Percentiles rank a stretch among this genome's conserved stretches.
Evolutionary conservation across 2,329 filamentous ascomycete genomes (phyloP).

Genomic region (Talaromyces pinophilus): DNA sequence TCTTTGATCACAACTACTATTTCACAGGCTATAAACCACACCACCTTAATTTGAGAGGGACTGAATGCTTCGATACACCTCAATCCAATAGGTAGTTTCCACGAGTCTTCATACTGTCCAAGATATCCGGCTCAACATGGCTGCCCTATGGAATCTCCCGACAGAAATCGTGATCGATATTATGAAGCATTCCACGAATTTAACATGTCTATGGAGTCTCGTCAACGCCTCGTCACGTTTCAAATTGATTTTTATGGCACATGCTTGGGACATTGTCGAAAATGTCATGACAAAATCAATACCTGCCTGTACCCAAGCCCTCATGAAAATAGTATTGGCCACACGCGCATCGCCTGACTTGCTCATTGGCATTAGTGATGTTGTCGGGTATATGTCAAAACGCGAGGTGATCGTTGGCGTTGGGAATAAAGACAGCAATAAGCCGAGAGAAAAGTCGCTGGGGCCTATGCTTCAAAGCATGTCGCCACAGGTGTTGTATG

Average conservation of each 20-base stretch:
- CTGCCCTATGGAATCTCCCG: constrained; percentile 7
- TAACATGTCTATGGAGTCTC: constrained; percentile 11
- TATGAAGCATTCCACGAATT: neutral
- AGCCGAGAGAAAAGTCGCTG: neutral
- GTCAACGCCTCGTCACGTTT: constrained; percentile 8
- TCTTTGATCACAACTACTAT: neutral
- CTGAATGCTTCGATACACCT: neutral
- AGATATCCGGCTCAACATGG: constrained; percentile 5
- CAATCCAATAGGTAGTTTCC: neutral
- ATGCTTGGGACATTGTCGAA: neutral
- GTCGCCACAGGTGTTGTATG: neutral
- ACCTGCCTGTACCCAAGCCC: neutral
- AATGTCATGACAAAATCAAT: neutral
- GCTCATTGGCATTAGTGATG: neutral
- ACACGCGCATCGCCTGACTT: neutral
- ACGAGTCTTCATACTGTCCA: neutral
- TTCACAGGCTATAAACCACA: neutral
- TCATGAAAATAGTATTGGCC: neutral
- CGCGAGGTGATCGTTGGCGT: no score
- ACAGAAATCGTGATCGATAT: constrained; percentile 8
- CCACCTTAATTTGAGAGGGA: neutral
- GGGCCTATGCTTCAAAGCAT: neutral
- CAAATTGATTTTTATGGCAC: neutral
- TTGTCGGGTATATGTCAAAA: neutral
- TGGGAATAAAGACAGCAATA: no score